phyloP scores from a whole-genome alignment of 2,329 filamentous ascomycete genomes.

The Pseudogymnoascus sp. region DNA sequence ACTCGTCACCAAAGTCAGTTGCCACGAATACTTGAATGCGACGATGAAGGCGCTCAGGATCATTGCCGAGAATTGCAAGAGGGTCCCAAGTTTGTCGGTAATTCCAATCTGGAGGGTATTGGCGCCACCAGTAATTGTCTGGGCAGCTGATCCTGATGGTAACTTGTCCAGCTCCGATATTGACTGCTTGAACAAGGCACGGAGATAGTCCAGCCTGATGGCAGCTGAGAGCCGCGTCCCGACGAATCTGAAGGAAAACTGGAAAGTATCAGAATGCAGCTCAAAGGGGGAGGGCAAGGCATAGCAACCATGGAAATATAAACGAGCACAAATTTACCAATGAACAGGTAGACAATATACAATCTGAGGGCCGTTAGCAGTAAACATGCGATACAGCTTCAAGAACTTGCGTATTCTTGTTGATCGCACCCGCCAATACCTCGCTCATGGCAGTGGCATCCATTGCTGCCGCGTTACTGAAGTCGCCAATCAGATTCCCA shows the following conservation, averaged over 20 bases:
- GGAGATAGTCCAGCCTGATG: constrained; percentile 58
- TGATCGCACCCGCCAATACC: constrained; percentile 36
- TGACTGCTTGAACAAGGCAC: constrained; percentile 55
- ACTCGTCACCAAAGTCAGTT: constrained; percentile 51
- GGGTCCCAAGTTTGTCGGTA: constrained; percentile 54
- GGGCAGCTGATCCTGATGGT: constrained; percentile 50
- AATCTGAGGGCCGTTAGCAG: constrained; percentile 36
- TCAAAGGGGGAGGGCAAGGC: constrained; percentile 35
- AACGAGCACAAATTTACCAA: constrained; percentile 56
- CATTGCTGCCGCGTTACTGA: constrained; percentile 27
- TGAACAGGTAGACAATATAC: constrained; percentile 64
- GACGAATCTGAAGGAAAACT: constrained; percentile 55
- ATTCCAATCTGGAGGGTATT: constrained; percentile 60
- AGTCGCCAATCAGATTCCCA: constrained; percentile 43
- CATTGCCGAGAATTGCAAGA: constrained; percentile 48
- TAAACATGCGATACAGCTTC: not conserved
- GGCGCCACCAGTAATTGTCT: constrained; percentile 47
- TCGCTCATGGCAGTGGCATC: constrained; percentile 26
- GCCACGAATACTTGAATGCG: constrained; percentile 52
- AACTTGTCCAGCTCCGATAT: constrained; percentile 62
- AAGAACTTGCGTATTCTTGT: constrained; percentile 38
- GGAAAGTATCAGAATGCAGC: constrained; percentile 26
- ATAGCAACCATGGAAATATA: constrained; percentile 51
- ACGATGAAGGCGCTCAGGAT: constrained; percentile 47
- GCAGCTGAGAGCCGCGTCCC: constrained; percentile 55